Evolutionary conservation across 116 monocot species (phyloP).

Genomic region (Thalassia testudinum): DNA sequence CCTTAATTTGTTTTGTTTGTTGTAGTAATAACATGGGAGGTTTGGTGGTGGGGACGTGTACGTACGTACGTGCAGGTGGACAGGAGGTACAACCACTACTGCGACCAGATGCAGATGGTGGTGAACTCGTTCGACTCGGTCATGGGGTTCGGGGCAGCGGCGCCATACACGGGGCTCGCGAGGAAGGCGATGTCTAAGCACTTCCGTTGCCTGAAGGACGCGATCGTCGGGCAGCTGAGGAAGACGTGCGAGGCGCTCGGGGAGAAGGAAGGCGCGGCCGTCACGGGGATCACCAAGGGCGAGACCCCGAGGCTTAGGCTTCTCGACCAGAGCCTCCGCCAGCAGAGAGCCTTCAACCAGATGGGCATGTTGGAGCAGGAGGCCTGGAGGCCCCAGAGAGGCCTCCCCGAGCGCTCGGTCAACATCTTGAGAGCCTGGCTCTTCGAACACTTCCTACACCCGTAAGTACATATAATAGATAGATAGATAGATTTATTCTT

Average conservation of each 20-base stretch:
- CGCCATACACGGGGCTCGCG: constrained; percentile 70
- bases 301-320: constrained; percentile 76
- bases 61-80: constrained; percentile 90
- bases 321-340: constrained; percentile 74
- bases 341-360: constrained; percentile 90
- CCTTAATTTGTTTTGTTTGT: too few species aligned
- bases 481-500: background rate
- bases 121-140: constrained; percentile 79
- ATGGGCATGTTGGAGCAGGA: constrained; percentile 94
- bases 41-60: too few species aligned
- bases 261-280: constrained; percentile 48
- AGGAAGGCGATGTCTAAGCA: constrained; percentile 90
- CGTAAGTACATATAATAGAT: constrained; percentile 52
- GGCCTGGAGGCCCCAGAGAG: constrained; percentile 91
- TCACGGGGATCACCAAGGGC: constrained; percentile 70
- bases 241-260: constrained; percentile 64
- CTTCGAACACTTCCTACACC: constrained; percentile 98
- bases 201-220: constrained; percentile 90
- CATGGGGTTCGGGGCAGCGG: constrained; percentile 71
- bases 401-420: constrained; percentile 86
- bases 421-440: constrained; percentile 76
- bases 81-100: constrained; percentile 78
- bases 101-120: constrained; percentile 88
- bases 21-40: too few species aligned
- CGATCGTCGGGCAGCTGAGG: constrained; percentile 52